Evolutionary conservation across 768 basidiomycete species (phyloP).

Genomic region (Collybiopsis luxurians): DNA sequence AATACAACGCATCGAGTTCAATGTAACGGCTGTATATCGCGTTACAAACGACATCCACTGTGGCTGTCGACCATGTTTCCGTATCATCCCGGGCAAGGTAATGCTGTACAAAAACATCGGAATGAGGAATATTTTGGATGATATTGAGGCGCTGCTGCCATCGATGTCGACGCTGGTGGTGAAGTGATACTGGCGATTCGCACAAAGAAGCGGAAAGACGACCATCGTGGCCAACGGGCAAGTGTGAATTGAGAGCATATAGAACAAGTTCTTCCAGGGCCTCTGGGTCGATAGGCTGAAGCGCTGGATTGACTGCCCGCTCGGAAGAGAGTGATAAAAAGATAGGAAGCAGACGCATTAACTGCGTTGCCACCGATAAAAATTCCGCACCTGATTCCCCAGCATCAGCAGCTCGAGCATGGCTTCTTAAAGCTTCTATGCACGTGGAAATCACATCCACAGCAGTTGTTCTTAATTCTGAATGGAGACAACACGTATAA

Average conservation of each 20-base stretch:
- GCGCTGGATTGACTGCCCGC: conserved; percentile 9
- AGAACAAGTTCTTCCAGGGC: conserved; percentile 50
- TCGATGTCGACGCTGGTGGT: not conserved
- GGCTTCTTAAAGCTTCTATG: not conserved
- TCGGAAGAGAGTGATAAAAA: not conserved
- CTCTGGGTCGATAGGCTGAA: conserved; percentile 28
- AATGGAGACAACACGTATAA: not conserved
- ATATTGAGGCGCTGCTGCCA: not conserved
- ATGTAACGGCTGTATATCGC: conserved; percentile 40
- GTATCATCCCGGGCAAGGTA: conserved; percentile 35
- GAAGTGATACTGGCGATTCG: not conserved
- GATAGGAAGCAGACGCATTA: not conserved
- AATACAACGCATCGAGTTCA: conserved; percentile 20
- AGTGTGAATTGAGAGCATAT: conserved; percentile 31
- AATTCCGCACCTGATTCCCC: not conserved
- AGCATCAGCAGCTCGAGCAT: not conserved
- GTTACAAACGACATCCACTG: conserved; percentile 38
- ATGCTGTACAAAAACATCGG: conserved; percentile 23
- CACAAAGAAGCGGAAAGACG: not conserved
- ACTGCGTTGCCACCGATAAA: not conserved
- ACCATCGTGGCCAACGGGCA: conserved; percentile 37
- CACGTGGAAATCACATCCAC: not conserved
- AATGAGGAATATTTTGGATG: not conserved
- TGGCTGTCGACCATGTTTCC: conserved; percentile 38
- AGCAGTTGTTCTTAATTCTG: not conserved